Evolutionary conservation across 2,329 filamentous ascomycete species (phyloP).

Genomic region (Talaromyces sp.): DNA sequence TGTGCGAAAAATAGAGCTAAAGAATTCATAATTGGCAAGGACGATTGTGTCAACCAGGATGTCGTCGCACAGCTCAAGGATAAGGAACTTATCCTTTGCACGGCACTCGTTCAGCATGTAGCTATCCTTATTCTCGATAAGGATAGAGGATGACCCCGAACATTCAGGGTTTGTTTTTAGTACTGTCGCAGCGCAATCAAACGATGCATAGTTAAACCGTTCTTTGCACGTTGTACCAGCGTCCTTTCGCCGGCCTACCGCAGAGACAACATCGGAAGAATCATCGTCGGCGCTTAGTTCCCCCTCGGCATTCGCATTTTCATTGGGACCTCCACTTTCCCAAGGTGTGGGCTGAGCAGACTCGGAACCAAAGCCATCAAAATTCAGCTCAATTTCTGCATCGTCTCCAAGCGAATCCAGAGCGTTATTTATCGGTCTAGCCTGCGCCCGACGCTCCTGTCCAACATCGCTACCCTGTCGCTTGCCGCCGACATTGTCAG

Average conservation of each 20-base stretch:
- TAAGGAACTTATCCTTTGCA: slow-evolving; percentile 83
- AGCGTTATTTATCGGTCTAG: slow-evolving; percentile 61
- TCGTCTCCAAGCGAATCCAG: slow-evolving; percentile 82
- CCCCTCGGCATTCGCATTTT: slow-evolving; percentile 23
- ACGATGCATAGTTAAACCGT: slow-evolving; percentile 94
- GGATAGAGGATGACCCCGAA: slow-evolving; percentile 81
- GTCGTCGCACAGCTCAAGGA: slow-evolving; percentile 86
- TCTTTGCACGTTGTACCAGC: slow-evolving; percentile 98
- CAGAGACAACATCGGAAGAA: slow-evolving; percentile 42
- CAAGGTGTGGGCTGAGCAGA: slow-evolving; percentile 31
- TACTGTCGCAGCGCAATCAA: slow-evolving; percentile 91
- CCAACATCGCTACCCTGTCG: slow-evolving; percentile 49
- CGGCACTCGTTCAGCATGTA: slow-evolving; percentile 96
- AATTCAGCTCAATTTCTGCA: slow-evolving; percentile 75
- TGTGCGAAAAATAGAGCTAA: slow-evolving; percentile 90
- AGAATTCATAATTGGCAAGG: slow-evolving; percentile 98
- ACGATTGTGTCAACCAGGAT: slow-evolving; percentile 90
- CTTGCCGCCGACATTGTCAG: slow-evolving; percentile 61
- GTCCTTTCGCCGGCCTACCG: slow-evolving; percentile 70
- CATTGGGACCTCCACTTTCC: slow-evolving; percentile 29
- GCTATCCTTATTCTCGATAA: slow-evolving; percentile 96
- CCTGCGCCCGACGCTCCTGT: slow-evolving; percentile 49
- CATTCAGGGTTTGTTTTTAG: slow-evolving; percentile 83
- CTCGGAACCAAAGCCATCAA: slow-evolving; percentile 58
- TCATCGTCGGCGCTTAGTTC: slow-evolving; percentile 22